Conservation (phyloP, 2,329 filamentous ascomycete genomes). For the Penicillium corylophilum region DNA sequence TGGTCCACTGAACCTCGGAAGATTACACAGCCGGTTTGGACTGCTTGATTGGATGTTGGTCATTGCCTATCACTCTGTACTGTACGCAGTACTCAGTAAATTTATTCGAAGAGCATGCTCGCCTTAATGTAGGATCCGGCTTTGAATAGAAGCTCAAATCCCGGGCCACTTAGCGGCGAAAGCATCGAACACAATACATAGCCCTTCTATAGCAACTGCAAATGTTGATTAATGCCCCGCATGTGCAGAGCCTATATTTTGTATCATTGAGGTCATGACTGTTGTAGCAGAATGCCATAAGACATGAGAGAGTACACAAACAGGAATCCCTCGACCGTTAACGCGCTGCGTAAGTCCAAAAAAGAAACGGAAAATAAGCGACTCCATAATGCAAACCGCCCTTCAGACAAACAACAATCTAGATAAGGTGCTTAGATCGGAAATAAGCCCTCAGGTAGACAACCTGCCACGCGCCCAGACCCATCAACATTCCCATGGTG, state of each 20-base stretch:
- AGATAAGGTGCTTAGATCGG: slow-evolving; percentile 74
- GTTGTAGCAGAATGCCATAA: slow-evolving; percentile 24
- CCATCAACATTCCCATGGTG: slow-evolving; percentile 87
- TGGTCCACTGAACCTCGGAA: slow-evolving; percentile 8
- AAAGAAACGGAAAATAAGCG: slow-evolving; percentile 7
- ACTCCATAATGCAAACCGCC: slow-evolving; percentile 20
- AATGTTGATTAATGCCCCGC: slow-evolving; percentile 6
- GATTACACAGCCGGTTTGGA: slow-evolving; percentile 13
- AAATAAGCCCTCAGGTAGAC: slow-evolving; percentile 98
- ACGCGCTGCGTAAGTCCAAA: slow-evolving; percentile 1
- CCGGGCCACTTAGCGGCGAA: neutral
- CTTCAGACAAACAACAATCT: slow-evolving; percentile 23
- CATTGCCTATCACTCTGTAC: neutral
- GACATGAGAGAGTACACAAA: slow-evolving; percentile 16
- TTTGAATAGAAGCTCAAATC: neutral
- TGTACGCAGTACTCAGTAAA: too few species aligned
- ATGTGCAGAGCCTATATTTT: slow-evolving; percentile 22
- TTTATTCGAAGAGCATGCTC: too few species aligned
- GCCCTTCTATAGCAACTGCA: neutral
- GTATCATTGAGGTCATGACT: slow-evolving; percentile 30
- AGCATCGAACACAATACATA: neutral
- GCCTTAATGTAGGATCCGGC: neutral
- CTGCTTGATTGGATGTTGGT: neutral
- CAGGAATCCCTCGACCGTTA: slow-evolving; percentile 8
- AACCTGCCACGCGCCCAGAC: slow-evolving; percentile 93